These are phyloP conservation scores for Suhomyces sp. DNA, from an alignment of 805 yeast genomes.

Conservation along the genomic window DNA sequence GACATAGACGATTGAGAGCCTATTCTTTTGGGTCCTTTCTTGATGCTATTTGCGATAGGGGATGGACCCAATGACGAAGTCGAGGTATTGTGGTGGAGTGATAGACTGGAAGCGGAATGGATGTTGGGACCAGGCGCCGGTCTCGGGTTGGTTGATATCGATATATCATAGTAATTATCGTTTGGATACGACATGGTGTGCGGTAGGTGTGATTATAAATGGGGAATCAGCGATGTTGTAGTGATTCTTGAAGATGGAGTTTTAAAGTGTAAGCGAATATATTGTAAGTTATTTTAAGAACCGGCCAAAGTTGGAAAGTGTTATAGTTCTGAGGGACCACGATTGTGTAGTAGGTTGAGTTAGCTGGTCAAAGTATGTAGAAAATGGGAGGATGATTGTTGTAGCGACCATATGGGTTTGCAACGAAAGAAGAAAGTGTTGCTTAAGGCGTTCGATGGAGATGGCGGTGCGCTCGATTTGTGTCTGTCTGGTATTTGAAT, in stretches of 20 bases:
- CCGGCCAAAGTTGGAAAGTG: background rate
- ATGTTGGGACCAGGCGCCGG: background rate
- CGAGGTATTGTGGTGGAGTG: slow-evolving; percentile 4
- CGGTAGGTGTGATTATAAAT: background rate
- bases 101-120: slow-evolving; percentile 3
- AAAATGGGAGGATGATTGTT: background rate
- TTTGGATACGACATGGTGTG: slow-evolving; percentile 9
- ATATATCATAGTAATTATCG: slow-evolving; percentile 28
- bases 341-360: background rate
- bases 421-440: background rate
- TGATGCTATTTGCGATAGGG: slow-evolving; percentile 9
- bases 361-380: background rate
- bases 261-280: background rate
- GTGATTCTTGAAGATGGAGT: background rate
- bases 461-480: background rate
- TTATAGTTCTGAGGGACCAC: background rate
- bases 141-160: slow-evolving; percentile 10
- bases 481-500: background rate
- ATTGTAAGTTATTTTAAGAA: background rate
- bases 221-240: background rate
- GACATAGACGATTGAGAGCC: slow-evolving; percentile 25
- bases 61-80: background rate
- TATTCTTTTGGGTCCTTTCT: slow-evolving; percentile 26
- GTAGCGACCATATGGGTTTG: background rate
- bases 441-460: background rate